Base-by-base conservation (phyloP, 345 rosid species). In the Citrus maxima region DNA sequence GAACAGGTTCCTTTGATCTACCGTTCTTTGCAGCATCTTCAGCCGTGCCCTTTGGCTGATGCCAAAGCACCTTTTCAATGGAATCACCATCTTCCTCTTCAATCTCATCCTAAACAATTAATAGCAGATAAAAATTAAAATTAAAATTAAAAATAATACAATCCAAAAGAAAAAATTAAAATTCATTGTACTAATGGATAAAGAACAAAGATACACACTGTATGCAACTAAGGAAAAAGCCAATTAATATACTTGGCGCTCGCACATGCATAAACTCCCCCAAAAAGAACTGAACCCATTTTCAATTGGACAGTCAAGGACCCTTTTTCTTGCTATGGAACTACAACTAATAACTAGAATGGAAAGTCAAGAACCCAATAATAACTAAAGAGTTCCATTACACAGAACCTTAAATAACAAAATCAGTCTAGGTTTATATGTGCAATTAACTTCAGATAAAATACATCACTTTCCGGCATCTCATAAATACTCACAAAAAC, bases 1-100 rank as follows among this genome's bases (percentile, higher is more conserved):
- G 79, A 80, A 87, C 86, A 80, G 99, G 99, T 72, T 88, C 95
- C 22, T 87, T 79, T 76, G 93, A 88, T 84, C 88, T 90, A 79
- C 84, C 88, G 78, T 87, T 88, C 79, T 81, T 85, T 49, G 64
- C 67, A 77, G 92, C 93, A 73, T 89, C 97, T 84, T 93, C 98
- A 80, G 93, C 91, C 85, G 81, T 85, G 78, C 98, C 93, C 85
- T 82, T 94, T 54, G 91, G 95, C 86, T 94, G 99, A 87, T 97
- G 98, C 99, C 99, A 97, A 37, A 97, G 85, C 77, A 97, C 98
- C 84, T 90, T 93, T 86, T 97, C 99, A 82, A 97, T 94, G 77
- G 88, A 88, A 79, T 97, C 99, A 35, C 93, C 91, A 85, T 94
- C 99, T 85, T 94, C 98, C 82, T 92, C 99, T 82, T 94, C 98